phyloP scores from a whole-genome alignment of 441 rosid species.

The Jatropha multifida region DNA sequence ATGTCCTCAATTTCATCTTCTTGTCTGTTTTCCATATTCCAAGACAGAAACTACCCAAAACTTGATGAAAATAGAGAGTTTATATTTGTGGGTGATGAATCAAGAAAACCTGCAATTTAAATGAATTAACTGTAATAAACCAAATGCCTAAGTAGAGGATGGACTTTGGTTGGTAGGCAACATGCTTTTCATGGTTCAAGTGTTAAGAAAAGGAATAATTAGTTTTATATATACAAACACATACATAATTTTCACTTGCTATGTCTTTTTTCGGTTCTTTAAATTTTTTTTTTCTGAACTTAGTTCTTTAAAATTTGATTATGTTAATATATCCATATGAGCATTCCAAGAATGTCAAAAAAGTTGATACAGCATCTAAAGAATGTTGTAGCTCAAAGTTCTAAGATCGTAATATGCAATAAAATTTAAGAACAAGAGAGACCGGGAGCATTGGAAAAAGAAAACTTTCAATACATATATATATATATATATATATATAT shows the following conservation, averaged over 20 bases:
- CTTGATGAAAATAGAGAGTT: not conserved
- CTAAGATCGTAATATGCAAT: not conserved
- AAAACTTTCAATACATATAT: no score
- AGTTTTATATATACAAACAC: not conserved
- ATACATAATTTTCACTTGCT: not conserved
- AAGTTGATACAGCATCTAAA: slow-evolving; percentile 4
- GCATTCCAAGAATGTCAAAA: slow-evolving; percentile 33
- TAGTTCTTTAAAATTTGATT: not conserved
- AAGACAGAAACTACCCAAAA: slow-evolving; percentile 13
- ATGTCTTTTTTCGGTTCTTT: not conserved
- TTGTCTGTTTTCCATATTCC: slow-evolving; percentile 55
- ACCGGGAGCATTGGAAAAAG: not conserved
- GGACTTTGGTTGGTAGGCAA: slow-evolving; percentile 55
- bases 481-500: no score
- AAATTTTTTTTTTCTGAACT: no score
- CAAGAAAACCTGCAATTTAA: slow-evolving; percentile 22
- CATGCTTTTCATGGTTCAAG: slow-evolving; percentile 60
- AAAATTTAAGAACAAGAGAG: no score
- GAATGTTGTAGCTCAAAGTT: slow-evolving; percentile 5
- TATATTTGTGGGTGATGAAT: slow-evolving; percentile 15
- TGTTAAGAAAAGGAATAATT: not conserved
- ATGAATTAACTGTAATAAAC: slow-evolving; percentile 65
- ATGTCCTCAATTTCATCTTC: slow-evolving; percentile 57
- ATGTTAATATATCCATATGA: not conserved
- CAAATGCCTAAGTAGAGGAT: slow-evolving; percentile 53